Conservation (phyloP, 2,329 filamentous ascomycete species). For the Alternaria dauci region DNA sequence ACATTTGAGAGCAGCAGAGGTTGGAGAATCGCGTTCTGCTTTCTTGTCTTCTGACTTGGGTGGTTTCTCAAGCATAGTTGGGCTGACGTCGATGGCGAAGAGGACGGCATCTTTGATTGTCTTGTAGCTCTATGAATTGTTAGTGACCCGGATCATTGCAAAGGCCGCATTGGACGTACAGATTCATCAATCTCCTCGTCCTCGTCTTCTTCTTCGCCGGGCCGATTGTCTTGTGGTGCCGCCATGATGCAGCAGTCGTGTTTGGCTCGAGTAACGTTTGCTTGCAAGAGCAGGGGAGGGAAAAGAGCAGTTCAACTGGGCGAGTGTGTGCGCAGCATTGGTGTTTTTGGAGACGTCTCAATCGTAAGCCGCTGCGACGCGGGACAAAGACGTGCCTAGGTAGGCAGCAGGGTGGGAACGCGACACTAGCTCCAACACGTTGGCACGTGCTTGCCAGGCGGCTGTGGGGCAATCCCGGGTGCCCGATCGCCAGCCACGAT, state of each 20-base stretch:
- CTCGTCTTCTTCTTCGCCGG: slow-evolving; percentile 68
- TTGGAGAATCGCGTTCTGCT: slow-evolving; percentile 77
- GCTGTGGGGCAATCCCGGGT: slow-evolving; percentile 11
- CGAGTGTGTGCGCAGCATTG: not conserved
- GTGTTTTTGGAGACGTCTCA: not conserved
- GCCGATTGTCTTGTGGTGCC: slow-evolving; percentile 40
- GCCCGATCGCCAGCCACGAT: slow-evolving; percentile 35
- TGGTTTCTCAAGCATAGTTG: slow-evolving; percentile 80
- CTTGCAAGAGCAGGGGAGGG: not conserved
- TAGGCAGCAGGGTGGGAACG: slow-evolving; percentile 37
- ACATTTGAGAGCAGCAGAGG: slow-evolving; percentile 87
- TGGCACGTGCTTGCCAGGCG: slow-evolving; percentile 25
- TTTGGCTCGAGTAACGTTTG: not conserved
- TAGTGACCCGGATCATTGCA: slow-evolving; percentile 7
- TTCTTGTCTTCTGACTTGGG: slow-evolving; percentile 71
- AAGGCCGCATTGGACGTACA: slow-evolving; percentile 50
- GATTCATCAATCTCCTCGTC: slow-evolving; percentile 74
- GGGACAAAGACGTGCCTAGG: slow-evolving; percentile 27
- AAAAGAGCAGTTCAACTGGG: not conserved
- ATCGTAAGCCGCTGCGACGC: not conserved
- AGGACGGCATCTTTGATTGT: slow-evolving; percentile 96
- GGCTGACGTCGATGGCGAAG: slow-evolving; percentile 90
- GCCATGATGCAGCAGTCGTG: slow-evolving; percentile 35
- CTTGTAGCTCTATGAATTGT: slow-evolving; percentile 73
- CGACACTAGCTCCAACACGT: slow-evolving; percentile 32